Conservation (phyloP, 768 basidiomycete genomes). For the Scleroderma citrinum region DNA sequence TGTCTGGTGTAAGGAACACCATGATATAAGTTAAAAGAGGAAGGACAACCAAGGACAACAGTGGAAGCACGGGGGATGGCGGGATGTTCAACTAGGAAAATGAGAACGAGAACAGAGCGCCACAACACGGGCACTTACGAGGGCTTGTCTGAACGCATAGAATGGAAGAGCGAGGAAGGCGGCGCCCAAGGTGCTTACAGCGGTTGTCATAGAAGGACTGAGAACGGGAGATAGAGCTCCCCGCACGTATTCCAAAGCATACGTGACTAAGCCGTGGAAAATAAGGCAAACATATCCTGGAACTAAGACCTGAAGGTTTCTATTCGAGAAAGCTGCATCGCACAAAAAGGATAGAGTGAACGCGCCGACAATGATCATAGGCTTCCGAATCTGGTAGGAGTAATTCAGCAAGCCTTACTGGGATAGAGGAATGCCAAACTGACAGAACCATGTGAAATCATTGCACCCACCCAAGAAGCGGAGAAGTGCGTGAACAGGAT, state of each 20-base stretch:
- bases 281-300: slow-evolving; percentile 66
- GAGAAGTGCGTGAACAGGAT: slow-evolving; percentile 68
- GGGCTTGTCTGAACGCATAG: slow-evolving; percentile 51
- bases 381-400: slow-evolving; percentile 42
- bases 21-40: slow-evolving; percentile 59
- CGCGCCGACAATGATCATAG: slow-evolving; percentile 41
- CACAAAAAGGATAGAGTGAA: slow-evolving; percentile 51
- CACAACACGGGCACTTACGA: slow-evolving; percentile 39
- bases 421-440: slow-evolving; percentile 12
- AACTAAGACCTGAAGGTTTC: slow-evolving; percentile 34
- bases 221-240: slow-evolving; percentile 52
- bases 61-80: slow-evolving; percentile 46
- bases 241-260: slow-evolving; percentile 57
- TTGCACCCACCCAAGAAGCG: slow-evolving; percentile 54
- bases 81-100: slow-evolving; percentile 43
- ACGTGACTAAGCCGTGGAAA: slow-evolving; percentile 54
- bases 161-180: slow-evolving; percentile 58
- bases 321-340: slow-evolving; percentile 42
- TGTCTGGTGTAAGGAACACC: slow-evolving; percentile 54
- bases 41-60: slow-evolving; percentile 51
- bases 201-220: slow-evolving; percentile 49
- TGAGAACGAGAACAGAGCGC: slow-evolving; percentile 4
- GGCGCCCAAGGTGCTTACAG: slow-evolving; percentile 56
- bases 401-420: slow-evolving; percentile 1
- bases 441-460: slow-evolving; percentile 46